A percentile compares a stretch with the other conserved stretches of the same genome.
Evolutionary conservation across 768 basidiomycete genomes (phyloP).

Genomic region (Suillus subluteus): DNA sequence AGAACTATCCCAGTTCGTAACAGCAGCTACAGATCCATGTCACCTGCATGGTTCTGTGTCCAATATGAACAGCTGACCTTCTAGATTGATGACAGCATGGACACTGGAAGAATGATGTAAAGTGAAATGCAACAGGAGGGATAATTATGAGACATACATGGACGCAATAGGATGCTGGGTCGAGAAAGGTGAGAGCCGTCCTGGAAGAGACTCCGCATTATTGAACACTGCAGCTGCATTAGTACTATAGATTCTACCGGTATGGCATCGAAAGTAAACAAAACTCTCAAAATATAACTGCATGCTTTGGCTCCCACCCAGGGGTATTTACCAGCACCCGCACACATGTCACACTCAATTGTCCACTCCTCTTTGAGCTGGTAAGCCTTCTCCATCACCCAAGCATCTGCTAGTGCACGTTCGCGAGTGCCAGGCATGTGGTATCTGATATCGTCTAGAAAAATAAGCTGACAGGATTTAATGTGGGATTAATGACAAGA

Average conservation of each 20-base stretch:
- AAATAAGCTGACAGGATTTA: background rate
- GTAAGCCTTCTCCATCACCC: conserved; percentile 74
- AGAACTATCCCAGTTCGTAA: no score
- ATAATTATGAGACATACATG: conserved; percentile 51
- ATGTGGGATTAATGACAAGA: background rate
- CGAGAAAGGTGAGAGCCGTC: conserved; percentile 94
- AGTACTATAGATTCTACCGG: background rate
- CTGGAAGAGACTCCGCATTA: conserved; percentile 90
- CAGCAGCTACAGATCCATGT: conserved; percentile 60
- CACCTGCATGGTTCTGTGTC: background rate
- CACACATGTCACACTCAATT: conserved; percentile 86
- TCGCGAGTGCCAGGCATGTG: conserved; percentile 90
- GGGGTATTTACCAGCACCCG: conserved; percentile 71
- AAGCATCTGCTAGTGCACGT: conserved; percentile 82
- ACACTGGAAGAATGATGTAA: conserved; percentile 48
- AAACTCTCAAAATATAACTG: conserved; percentile 80
- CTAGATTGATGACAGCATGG: conserved; percentile 86
- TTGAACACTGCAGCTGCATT: conserved; percentile 73
- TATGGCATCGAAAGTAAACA: background rate
- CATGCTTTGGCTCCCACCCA: conserved; percentile 71
- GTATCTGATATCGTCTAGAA: conserved; percentile 82
- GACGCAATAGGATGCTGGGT: conserved; percentile 80
- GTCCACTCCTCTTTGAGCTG: conserved; percentile 72
- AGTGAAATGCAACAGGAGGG: conserved; percentile 6
- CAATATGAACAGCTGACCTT: conserved; percentile 54